Conservation (phyloP, 2,329 filamentous ascomycete species). For the Colletotrichum zoysiae region DNA sequence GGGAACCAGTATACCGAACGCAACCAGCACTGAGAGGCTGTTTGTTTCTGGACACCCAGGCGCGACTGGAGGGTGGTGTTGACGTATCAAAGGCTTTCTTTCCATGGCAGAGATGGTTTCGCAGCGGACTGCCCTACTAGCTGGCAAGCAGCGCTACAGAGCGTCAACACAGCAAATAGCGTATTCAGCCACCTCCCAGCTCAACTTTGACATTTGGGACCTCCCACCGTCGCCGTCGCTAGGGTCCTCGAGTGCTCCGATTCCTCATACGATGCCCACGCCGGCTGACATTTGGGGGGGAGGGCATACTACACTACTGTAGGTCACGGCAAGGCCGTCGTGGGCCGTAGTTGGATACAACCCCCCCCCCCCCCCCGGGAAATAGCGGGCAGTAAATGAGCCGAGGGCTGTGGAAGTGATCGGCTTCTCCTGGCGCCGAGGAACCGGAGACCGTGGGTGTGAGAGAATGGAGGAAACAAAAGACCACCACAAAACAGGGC, state of each 20-base stretch:
- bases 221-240: constrained; percentile 19
- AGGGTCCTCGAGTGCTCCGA: background rate
- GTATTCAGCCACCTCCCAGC: constrained; percentile 23
- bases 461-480: constrained; percentile 37
- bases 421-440: constrained; percentile 30
- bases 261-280: constrained; percentile 17
- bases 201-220: constrained; percentile 18
- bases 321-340: constrained; percentile 20
- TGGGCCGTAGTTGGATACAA: constrained; percentile 24
- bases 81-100: constrained; percentile 15
- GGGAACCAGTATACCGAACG: constrained; percentile 25
- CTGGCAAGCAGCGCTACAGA: constrained; percentile 27
- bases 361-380: too few species aligned
- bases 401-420: constrained; percentile 7
- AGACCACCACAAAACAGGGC: background rate
- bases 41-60: constrained; percentile 17
- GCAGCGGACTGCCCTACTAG: constrained; percentile 26
- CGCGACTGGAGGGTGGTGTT: constrained; percentile 23
- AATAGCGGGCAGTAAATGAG: constrained; percentile 19
- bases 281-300: constrained; percentile 13
- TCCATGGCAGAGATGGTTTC: constrained; percentile 25
- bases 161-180: constrained; percentile 4
- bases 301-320: background rate
- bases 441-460: constrained; percentile 26
- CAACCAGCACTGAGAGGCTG: constrained; percentile 18